phyloP scores from a whole-genome alignment of 2,329 filamentous ascomycete genomes.

The Aphanocladium album region DNA sequence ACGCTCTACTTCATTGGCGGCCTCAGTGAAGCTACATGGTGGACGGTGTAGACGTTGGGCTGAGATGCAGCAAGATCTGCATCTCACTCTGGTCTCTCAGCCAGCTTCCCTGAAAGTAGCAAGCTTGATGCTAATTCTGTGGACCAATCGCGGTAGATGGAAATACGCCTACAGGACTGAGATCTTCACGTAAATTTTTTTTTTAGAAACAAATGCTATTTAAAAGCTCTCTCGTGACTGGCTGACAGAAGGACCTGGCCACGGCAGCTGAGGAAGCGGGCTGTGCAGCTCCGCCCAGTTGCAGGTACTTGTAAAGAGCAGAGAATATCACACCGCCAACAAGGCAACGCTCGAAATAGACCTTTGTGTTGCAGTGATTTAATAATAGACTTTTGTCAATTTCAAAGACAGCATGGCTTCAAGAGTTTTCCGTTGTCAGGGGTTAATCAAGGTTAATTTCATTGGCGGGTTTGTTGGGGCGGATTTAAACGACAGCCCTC shows the following conservation, averaged over 20 bases:
- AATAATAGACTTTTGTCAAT: not conserved
- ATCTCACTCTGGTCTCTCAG: not conserved
- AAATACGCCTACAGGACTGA: not conserved
- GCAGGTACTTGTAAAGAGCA: not conserved
- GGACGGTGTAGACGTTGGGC: not conserved
- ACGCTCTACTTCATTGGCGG: not conserved
- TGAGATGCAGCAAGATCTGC: not conserved
- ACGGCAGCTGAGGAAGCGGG: not conserved
- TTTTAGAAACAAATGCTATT: conserved; percentile 1
- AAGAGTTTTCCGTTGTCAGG: not conserved
- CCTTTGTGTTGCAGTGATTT: not conserved
- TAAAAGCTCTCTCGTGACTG: not conserved
- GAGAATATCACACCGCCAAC: not conserved
- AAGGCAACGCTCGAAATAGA: not conserved
- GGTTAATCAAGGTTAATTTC: not conserved
- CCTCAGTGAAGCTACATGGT: not conserved
- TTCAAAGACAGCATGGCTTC: not conserved
- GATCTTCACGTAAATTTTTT: not conserved
- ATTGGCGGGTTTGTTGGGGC: not conserved
- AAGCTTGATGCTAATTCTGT: not conserved
- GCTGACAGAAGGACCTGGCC: not conserved
- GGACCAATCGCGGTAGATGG: not conserved
- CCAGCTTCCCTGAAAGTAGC: not conserved
- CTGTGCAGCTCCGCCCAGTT: not conserved
- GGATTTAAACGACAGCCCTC: not conserved